Evolutionary conservation across 805 yeast species (phyloP), one percentile per base, ranked within the genome.

Genomic region (Kazachstania kunashirensis): DNA sequence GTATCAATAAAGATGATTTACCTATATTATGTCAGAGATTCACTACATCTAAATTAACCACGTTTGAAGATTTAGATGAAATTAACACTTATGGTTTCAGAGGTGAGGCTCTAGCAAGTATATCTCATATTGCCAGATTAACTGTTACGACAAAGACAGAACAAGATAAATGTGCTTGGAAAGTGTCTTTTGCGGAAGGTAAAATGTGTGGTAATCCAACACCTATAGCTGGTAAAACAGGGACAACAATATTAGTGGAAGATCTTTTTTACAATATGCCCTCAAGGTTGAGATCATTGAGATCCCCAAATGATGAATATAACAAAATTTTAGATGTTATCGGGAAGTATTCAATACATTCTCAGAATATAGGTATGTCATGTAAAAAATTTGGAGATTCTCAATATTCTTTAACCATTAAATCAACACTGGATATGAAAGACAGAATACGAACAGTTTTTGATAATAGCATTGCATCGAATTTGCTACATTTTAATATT

Each of bases 71-170:
- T 55, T 67, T 92, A 40, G 63, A 65, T 34, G 56, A 68, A 4
- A 73, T 92, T 17, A 63, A 71, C 16, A 88, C 97, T 0, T 85
- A 85, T 56, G 98, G 98, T 4, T 92, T 92, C 55, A 68, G 98
- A 38, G 98, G 98, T 12, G 98, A 92, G 58, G 98, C 98, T 0
- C 65, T 92, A 33, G 96, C 97, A 1, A 79, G 92, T 53, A 88
- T 92, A 6, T 85, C 96, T 0, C 96, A 89, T 52, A 79, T 92
- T 15, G 70, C 96, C 0, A 79, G 86, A 40, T 63, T 92, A 2
- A 69, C 84, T 0, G 94, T 92, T 5, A 69, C 78, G 2, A 84
- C 96, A 0, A 86, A 83, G 57, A 75, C 82, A 0, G 50, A 46
- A 6, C 68, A 61, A 1, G 71, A 77, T 1, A 62, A 69, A 0